Evolutionary conservation across 1,139 yeast species (phyloP), one percentile per base, ranked within the genome.

Genomic region (Zygosaccharomyces sapae): DNA sequence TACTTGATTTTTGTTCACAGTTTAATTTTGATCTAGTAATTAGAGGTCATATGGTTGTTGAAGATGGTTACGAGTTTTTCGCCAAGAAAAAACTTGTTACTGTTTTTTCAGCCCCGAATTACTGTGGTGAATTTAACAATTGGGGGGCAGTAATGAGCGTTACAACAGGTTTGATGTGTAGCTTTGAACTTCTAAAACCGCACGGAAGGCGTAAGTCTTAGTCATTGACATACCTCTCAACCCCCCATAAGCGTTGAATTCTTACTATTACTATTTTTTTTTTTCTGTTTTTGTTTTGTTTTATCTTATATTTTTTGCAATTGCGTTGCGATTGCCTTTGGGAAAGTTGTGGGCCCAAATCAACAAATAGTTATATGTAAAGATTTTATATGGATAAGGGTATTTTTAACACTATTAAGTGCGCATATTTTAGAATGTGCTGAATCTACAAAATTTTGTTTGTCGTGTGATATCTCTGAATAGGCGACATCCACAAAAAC

Each of bases 131-230:
- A 64, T 87, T 87, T 62, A 83, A 86, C 59, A 87, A 87, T 65
- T 86, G 87, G 82, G 96, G 95, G 35, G 95, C 96, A 0, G 87
- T 87, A 29, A 83, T 87, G 90, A 80, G 85, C 61, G 95, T 87
- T 29, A 86, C 85, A 57, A 79, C 80, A 55, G 79, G 79, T 45
- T 71, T 87, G 58, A 77, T 85, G 66, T 87, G 96, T 62, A 83
- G 92, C 33, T 87, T 87, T 70, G 96, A 87, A 62, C 72, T 87
- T 55, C 70, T 87, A 53, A 86, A 86, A 65, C 95, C 96, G 10
- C 50, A 70, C 25, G 37, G 37, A 2, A 29, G 39, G 30, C 25
- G 39, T 10, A 36, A 29, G 13, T 22, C 31, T 27, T 27, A 9
- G n/a, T 27, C n/a, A 4, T 27, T 5, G 12, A 27, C 12, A 3